A percentile compares a stretch with the other conserved stretches of the same genome.
Evolutionary conservation across 2,329 filamentous ascomycete genomes (phyloP).

Genomic region (Diaporthe vexans): DNA sequence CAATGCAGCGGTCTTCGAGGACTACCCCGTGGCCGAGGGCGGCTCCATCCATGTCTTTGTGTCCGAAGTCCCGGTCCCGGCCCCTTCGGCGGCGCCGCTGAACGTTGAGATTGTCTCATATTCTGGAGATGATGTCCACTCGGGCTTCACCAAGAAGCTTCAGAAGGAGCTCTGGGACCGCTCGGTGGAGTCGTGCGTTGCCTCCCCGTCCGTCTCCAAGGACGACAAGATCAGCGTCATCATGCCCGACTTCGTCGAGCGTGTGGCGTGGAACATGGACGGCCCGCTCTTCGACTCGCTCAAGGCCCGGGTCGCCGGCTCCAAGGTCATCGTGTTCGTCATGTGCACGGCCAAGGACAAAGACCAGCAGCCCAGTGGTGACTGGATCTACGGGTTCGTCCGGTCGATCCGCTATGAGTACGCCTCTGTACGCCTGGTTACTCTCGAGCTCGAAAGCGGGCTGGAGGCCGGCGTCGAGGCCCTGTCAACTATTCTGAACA

Average conservation of each 20-base stretch:
- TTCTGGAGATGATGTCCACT: background rate
- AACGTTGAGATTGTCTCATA: background rate
- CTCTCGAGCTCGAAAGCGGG: background rate
- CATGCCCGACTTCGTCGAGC: background rate
- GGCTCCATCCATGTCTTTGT: background rate
- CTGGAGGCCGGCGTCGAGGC: background rate
- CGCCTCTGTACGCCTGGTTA: background rate
- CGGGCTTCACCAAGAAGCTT: background rate
- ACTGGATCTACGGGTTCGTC: background rate
- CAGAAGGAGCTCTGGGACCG: background rate
- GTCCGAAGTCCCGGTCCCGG: background rate
- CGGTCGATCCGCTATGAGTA: background rate
- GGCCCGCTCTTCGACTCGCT: background rate
- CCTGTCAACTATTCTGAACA: background rate
- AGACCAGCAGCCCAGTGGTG: background rate
- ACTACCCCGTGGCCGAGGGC: background rate
- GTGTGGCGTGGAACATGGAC: background rate
- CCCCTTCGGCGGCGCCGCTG: background rate
- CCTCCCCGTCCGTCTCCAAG: background rate
- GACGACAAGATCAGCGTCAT: background rate
- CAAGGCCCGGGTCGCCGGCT: background rate
- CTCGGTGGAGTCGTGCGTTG: background rate
- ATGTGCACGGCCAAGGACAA: background rate
- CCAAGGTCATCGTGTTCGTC: background rate
- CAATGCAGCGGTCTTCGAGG: background rate